Percentiles rank a stretch among this genome's conserved stretches.
These are phyloP conservation scores for Fraxinus nigra DNA, from an alignment of 305 asterid genomes.

Conservation along the genomic window DNA sequence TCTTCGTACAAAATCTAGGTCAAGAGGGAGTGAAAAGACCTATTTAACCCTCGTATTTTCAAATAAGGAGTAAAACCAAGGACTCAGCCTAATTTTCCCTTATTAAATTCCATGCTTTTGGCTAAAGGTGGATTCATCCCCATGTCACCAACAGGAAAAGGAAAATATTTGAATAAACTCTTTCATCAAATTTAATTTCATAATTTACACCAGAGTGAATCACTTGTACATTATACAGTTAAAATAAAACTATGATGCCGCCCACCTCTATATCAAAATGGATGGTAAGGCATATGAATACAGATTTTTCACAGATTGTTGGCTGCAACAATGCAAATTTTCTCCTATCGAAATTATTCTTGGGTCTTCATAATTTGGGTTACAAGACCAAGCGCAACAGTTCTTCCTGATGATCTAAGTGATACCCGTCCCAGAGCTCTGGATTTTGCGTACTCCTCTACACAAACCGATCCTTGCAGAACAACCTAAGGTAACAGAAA, in stretches of 20 bases:
- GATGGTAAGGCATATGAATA: neutral
- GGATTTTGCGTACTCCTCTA: slow-evolving; percentile 63
- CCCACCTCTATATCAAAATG: slow-evolving; percentile 23
- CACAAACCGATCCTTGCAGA: slow-evolving; percentile 69
- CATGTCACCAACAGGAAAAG: neutral
- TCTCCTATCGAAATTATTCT: slow-evolving; percentile 20
- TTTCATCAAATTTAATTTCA: neutral
- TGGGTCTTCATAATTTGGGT: slow-evolving; percentile 46
- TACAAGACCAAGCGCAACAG: slow-evolving; percentile 82
- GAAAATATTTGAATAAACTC: neutral
- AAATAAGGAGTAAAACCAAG: neutral
- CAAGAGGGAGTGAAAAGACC: neutral
- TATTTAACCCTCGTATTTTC: neutral
- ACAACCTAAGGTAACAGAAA: slow-evolving; percentile 44
- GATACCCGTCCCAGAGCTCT: slow-evolving; percentile 84
- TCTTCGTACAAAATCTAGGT: neutral
- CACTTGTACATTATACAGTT: neutral
- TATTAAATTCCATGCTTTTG: neutral
- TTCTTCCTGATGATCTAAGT: slow-evolving; percentile 80
- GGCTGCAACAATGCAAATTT: neutral
- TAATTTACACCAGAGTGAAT: slow-evolving; percentile 11
- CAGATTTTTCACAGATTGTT: neutral
- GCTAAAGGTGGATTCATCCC: neutral
- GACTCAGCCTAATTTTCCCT: neutral
- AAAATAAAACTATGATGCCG: neutral